phyloP scores from a whole-genome alignment of 2,329 filamentous ascomycete genomes.

The Exophiala aquamarina region DNA sequence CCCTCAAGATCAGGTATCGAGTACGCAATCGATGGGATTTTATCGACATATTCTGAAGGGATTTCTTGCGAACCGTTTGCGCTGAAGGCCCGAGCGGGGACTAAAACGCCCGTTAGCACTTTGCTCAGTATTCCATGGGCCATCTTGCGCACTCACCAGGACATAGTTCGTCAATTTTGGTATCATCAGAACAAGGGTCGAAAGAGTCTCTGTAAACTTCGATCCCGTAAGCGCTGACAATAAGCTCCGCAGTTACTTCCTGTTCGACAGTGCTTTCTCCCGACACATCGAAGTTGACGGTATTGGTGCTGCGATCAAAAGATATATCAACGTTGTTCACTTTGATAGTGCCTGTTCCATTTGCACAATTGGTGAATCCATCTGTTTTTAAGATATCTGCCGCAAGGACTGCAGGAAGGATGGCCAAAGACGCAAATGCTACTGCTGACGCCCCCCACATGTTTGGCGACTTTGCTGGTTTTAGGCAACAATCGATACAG shows the following conservation, averaged over 20 bases:
- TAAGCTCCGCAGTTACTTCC: slow-evolving; percentile 75
- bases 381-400: slow-evolving; percentile 74
- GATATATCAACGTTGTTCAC: slow-evolving; percentile 74
- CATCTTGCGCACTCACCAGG: slow-evolving; percentile 60
- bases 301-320: slow-evolving; percentile 74
- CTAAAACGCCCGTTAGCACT: slow-evolving; percentile 42
- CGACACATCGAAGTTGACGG: slow-evolving; percentile 76
- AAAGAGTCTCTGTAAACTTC: slow-evolving; percentile 77
- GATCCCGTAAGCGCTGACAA: slow-evolving; percentile 80
- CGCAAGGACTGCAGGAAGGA: slow-evolving; percentile 51
- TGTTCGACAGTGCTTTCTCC: slow-evolving; percentile 72
- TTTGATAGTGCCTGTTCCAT: slow-evolving; percentile 57
- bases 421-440: slow-evolving; percentile 19
- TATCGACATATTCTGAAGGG: slow-evolving; percentile 65
- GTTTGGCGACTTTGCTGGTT: not conserved
- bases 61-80: slow-evolving; percentile 72
- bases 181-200: slow-evolving; percentile 72
- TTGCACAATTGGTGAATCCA: slow-evolving; percentile 72
- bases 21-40: slow-evolving; percentile 89
- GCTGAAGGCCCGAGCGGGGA: slow-evolving; percentile 72
- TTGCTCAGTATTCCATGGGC: not conserved
- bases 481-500: too few relatives aligned
- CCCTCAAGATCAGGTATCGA: slow-evolving; percentile 87
- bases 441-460: slow-evolving; percentile 20
- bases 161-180: slow-evolving; percentile 72